Evolutionary conservation across 2,329 filamentous ascomycete genomes (phyloP), one percentile per base, ranked within the genome.

Genomic region (Ophiostoma piceae): DNA sequence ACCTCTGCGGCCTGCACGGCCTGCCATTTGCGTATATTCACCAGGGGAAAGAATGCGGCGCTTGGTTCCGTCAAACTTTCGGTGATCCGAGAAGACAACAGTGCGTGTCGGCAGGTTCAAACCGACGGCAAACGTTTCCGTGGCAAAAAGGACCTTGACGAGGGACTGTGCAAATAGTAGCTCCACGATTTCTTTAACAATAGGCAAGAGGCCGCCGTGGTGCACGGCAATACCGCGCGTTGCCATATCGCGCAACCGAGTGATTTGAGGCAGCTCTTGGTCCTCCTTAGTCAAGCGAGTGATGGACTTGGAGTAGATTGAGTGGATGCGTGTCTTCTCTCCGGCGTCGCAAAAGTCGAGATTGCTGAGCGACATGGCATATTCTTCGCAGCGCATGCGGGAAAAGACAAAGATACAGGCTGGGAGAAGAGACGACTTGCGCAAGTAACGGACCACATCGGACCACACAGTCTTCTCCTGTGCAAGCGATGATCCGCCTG

Each of bases 11-110:
- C 95, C 95, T 68, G 95, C 95, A 81, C 95, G 87, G 43, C 95
- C 95, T 32, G 95, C 94, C 95, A 99, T 99, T 76, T 99, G 95
- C 1, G 95, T 99, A 77, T 99, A 99, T 78, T 99, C 95, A 19
- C 95, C 95, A 0, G 95, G 94, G 0, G 97, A 84, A 0, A 99
- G 83, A 77, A 97, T 95, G 74, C 95, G 86, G 82, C 98, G 98
- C 3, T 88, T 87, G 74, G 95, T 91, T 6, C 95, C 95, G 76
- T 99, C 95, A 74, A 97, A 94, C 78, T 99, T 99, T 68, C 95
- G 88, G 79, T 95, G 97, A 11, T 95, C 95, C 12, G 95, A 98
- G 79, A 99, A 99, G 1, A 98, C 94, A 0, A 99, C 95, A 0
- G 95, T 99, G 74, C 95, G 87, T 0, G 95, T 99, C 0, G 95